Evolutionary conservation across 192 early-diverging fungal species (phyloP), one percentile per base, ranked within the genome.

Genomic region (Jimgerdemannia lactiflua): DNA sequence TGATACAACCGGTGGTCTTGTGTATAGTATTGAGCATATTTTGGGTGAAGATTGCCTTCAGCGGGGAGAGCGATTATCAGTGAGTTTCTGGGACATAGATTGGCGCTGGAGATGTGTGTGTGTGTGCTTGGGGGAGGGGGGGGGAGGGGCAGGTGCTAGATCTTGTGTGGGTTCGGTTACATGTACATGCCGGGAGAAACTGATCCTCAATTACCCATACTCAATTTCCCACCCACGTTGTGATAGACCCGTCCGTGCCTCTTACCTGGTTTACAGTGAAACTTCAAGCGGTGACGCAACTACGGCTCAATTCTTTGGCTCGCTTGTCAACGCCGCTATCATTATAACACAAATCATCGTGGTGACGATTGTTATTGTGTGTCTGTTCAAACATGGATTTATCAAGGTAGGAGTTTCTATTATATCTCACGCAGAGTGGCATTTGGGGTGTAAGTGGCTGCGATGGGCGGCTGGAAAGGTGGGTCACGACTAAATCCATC

Each of bases 261-360:
- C 67, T 19, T 68, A 68, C 67, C 19, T 68, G 29, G 40, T 41
- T 68, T 68, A 20, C 9, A 68, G 67, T 68, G 67, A 41, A 9
- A 6, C 67, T 6, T 10, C 40, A 9, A 39, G 67, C 41, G 43
- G 20, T 9, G 59, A 41, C 39, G 40, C 70, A 17, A 43, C 70
- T 14, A 39, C 70, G 0, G 19, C 70, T n/a, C 44, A 29, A 39
- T 69, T 78, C 44, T 18, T 82, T 19, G 75, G 75, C 17, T 85
- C 83, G 8, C 80, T 87, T 72, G 74, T 85, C 7, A 88, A 80
- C 64, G 95, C 95, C 20, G 83, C 86, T 49, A 89, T 90, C 20
- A 95, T 95, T 73, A 86, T 95, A 64, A 90, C 84, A 39, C 89
- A 94, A 74, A 93, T 96, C 66, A 86, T 96, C 41, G 88, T 89